Evolutionary conservation across 441 rosid genomes (phyloP).

Genomic region (Pelargonium citronellum): DNA sequence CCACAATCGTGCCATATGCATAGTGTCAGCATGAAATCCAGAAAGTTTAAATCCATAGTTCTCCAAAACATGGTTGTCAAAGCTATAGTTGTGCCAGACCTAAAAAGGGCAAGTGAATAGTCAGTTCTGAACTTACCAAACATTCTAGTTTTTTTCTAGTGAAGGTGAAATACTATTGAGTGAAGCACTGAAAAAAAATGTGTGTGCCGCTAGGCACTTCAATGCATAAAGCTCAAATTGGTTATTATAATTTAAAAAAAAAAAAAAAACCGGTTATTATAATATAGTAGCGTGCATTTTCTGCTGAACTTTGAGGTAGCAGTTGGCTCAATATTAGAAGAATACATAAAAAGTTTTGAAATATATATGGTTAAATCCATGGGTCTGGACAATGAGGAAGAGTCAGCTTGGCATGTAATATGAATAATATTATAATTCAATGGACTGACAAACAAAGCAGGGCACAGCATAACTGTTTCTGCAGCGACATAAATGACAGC

Average conservation of each 20-base stretch:
- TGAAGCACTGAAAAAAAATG: not conserved
- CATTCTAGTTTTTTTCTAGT: not conserved
- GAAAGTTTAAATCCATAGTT: conserved; percentile 66
- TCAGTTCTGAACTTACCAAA: conserved; percentile 6
- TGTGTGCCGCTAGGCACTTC: not conserved
- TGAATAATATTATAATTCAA: not conserved
- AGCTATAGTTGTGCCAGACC: conserved; percentile 99
- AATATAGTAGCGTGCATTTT: not conserved
- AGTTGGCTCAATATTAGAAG: not conserved
- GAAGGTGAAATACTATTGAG: not conserved
- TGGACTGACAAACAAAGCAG: not conserved
- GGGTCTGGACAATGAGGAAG: too few relatives aligned
- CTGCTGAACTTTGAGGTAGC: not conserved
- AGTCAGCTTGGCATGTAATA: not conserved
- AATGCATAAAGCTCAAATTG: too few relatives aligned
- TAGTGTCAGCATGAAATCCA: conserved; percentile 95
- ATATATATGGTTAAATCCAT: too few relatives aligned
- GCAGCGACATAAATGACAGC: conserved; percentile 8
- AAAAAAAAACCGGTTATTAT: too few relatives aligned
- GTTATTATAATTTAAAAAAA: too few relatives aligned
- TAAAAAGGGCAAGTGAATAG: conserved; percentile 22
- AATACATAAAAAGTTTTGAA: not conserved
- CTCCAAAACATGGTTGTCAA: conserved; percentile 73
- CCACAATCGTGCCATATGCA: conserved; percentile 98
- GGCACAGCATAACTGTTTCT: too few relatives aligned